These are phyloP conservation scores for Dioscorea dumetorum DNA, from an alignment of 106 monocot species.

Conservation along the genomic window DNA sequence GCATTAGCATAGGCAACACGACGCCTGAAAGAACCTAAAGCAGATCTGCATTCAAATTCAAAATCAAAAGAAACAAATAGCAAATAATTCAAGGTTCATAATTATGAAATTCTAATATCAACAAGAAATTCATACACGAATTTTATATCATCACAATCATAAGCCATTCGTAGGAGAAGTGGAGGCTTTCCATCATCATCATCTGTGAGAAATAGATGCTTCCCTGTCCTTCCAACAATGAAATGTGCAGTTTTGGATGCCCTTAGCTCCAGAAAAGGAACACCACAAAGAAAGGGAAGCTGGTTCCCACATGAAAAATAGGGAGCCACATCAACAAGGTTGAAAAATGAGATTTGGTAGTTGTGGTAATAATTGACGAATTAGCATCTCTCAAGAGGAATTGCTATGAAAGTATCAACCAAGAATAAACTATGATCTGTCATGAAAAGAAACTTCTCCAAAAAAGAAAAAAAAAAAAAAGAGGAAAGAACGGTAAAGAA, in stretches of 20 bases:
- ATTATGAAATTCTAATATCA: background rate
- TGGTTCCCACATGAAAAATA: constrained; percentile 8
- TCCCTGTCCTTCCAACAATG: constrained; percentile 69
- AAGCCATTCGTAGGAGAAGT: constrained; percentile 59
- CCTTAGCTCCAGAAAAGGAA: constrained; percentile 58
- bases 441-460: background rate
- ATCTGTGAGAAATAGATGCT: constrained; percentile 79
- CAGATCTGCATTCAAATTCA: constrained; percentile 35
- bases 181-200: constrained; percentile 55
- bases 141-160: constrained; percentile 62
- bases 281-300: constrained; percentile 65
- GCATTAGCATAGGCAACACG: constrained; percentile 77
- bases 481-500: too few species aligned
- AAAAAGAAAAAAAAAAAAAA: too few species aligned
- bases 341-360: too few species aligned
- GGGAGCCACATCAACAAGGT: background rate
- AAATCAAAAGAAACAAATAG: too few species aligned
- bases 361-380: too few species aligned
- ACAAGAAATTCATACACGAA: constrained; percentile 31
- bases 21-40: constrained; percentile 56
- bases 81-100: too few species aligned
- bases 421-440: background rate
- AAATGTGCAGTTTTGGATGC: constrained; percentile 65
- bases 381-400: too few species aligned
- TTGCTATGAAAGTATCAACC: background rate